Evolutionary conservation across 805 yeast genomes (phyloP), one percentile per base, ranked within the genome.

Genomic region (Candida awuae): DNA sequence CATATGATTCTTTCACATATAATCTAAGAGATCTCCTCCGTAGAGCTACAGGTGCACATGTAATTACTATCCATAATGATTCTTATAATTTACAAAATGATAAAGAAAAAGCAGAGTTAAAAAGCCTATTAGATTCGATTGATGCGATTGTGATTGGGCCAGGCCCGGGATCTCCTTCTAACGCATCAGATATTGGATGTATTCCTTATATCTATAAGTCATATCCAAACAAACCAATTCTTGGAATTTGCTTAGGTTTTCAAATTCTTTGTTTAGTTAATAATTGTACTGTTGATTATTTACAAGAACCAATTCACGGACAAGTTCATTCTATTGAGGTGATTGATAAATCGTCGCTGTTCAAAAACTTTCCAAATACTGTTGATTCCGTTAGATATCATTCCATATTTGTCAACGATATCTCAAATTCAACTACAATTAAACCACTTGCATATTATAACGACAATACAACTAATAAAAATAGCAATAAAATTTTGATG

Each of bases 191-290:
- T 51, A 74, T 81, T 21, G 96, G 95, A 0, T 69, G 86, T 9
- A 74, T 88, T 13, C 73, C 77, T 0, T 58, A 60, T 7, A 43
- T 88, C 47, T 81, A 73, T 19, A 50, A 61, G 23, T 51, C 55
- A 6, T 52, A 52, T n/a, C 43, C 49, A 1, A 42, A 52, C 0
- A 52, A 77, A 1, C 97, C 97, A 0, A 71, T 87, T 0, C 61
- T 92, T 35, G 99, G 99, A 0, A 82, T 94, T 3, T 92, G 99
- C 54, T 64, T 92, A 18, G 99, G 99, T 0, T 84, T 87, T 55
- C 99, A 92, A 57, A 72, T 85, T 21, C 60, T 94, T 52, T 82
- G 92, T 48, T 61, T 67, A 16, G 70, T 70, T 8, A 46, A 54
- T 38, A 94, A 88, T 3, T 73, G 74, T 38, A 39, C 53, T 1